Evolutionary conservation across 176 grass and related monocot species (phyloP), one percentile per base, ranked within the genome.

Genomic region (Secale cereale): DNA sequence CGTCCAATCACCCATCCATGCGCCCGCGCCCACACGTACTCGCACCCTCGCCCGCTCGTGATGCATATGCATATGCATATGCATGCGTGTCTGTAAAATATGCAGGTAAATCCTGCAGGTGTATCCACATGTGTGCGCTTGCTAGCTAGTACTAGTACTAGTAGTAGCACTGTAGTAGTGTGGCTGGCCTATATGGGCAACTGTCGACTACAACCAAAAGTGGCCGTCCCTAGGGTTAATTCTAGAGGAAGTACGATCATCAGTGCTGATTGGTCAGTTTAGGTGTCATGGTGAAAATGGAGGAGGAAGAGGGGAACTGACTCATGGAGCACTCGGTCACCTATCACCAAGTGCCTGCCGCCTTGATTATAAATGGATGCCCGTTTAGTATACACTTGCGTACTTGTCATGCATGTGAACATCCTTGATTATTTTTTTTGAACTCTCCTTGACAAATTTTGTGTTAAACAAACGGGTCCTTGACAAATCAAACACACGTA

Each of bases 321-420:
- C 77, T 91, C 89, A 91, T 22, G 81, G 9, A 77, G 77, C 89
- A 91, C 85, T 87, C n/a, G n/a, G n/a, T n/a, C 17, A 20, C 36
- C 70, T 48, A 48, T 23, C 20, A 64, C 32, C 22, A 70, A 59
- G 25, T 62, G 78, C 25, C 3, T 50, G 77, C 31, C 65, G 57
- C 17, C 72, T 36, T 30, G 41, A 48, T 74, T 39, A 29, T 66
- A 32, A 57, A 57, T 74, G 8, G 40, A 65, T 35, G 78, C 71
- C 28, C 65, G 13, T 52, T 17, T 35, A 66, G 11, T 70, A 77
- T 52, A 48, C 33, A 26, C 33, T 61, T 69, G 70, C 73, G 26
- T 83, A 63, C 45, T 76, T 48, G 82, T 28, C 82, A 65, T 50
- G 22, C 22, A 1, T 50, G 71, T 75, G 71, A 50, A 39, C 17